Percentiles rank a stretch among this genome's conserved stretches.
phyloP scores from a whole-genome alignment of 169 alveolate species.

The Cryptosporidium bovis region DNA sequence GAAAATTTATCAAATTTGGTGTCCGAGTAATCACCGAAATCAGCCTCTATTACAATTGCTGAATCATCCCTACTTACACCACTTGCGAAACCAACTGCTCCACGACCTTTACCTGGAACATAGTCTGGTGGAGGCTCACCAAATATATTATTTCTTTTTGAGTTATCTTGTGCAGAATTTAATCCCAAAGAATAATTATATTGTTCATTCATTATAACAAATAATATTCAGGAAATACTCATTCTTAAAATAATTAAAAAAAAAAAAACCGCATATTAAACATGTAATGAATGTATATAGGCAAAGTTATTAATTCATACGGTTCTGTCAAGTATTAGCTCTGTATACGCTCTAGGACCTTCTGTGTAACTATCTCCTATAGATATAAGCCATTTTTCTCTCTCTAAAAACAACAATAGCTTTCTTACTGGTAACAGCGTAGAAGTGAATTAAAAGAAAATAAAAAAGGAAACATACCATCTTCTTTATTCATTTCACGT shows the following conservation, averaged over 20 bases:
- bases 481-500: neutral
- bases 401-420: slow-evolving; percentile 27
- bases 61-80: slow-evolving; percentile 97
- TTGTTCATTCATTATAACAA: slow-evolving; percentile 4
- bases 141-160: slow-evolving; percentile 75
- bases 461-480: slow-evolving; percentile 14
- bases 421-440: neutral
- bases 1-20: slow-evolving; percentile 92
- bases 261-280: slow-evolving; percentile 2
- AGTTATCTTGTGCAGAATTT: neutral
- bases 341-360: slow-evolving; percentile 70
- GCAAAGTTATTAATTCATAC: neutral
- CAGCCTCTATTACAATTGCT: slow-evolving; percentile 83
- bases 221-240: neutral
- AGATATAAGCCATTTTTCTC: slow-evolving; percentile 24
- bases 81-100: slow-evolving; percentile 97
- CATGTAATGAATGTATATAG: neutral
- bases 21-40: slow-evolving; percentile 89
- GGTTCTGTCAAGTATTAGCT: neutral
- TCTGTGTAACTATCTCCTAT: slow-evolving; percentile 28
- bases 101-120: slow-evolving; percentile 96
- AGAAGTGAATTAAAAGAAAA: neutral
- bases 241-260: neutral
- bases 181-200: slow-evolving; percentile 33
- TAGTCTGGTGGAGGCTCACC: slow-evolving; percentile 97